Evolutionary conservation across 1,139 yeast genomes (phyloP), one percentile per base, ranked within the genome.

Genomic region (Saccharomyces hybrid): DNA sequence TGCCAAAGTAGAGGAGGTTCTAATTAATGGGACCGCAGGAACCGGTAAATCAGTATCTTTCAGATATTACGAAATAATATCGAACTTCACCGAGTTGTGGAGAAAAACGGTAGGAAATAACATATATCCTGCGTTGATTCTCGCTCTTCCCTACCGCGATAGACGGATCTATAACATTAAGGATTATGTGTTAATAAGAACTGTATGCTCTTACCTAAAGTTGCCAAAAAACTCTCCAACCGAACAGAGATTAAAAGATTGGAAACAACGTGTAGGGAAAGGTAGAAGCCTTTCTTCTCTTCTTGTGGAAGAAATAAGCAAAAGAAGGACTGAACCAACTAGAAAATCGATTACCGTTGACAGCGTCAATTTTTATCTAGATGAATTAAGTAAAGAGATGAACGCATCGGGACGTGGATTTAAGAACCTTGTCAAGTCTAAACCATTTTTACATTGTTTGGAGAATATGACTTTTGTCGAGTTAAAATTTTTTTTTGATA

Each of bases 401-500:
- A 34, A 68, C 66, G 13, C 74, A 67, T 58, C 57, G 59, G 49
- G 66, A 62, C 55, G 56, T 50, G 62, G 67, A 1, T 59, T 41
- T 29, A 59, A 55, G 27, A 59, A 63, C 14, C 53, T 65, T 14
- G 54, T 61, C 1, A 59, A 66, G 8, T 69, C 76, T 1, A 69
- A 62, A 6, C 63, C 83, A 0, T 67, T 89, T 47, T 69, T 69
- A 34, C 75, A 77, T n/a, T 71, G 85, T 27, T 67, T 85, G 49
- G 76, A 77, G n/a, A 68, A 72, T 14, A 76, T 88, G 78, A 74
- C 80, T 38, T 79, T 84, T 25, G 74, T 78, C 5, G 96, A 90
- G 65, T 69, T 89, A 51, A 75, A 83, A 48, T 89, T 87, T 81
- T 72, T 88, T 34, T 75, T 87, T 55, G 82, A 85, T 55, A 84